Evolutionary conservation across 257 asterid species (phyloP).

Genomic region (Solanum megistacrolobum): DNA sequence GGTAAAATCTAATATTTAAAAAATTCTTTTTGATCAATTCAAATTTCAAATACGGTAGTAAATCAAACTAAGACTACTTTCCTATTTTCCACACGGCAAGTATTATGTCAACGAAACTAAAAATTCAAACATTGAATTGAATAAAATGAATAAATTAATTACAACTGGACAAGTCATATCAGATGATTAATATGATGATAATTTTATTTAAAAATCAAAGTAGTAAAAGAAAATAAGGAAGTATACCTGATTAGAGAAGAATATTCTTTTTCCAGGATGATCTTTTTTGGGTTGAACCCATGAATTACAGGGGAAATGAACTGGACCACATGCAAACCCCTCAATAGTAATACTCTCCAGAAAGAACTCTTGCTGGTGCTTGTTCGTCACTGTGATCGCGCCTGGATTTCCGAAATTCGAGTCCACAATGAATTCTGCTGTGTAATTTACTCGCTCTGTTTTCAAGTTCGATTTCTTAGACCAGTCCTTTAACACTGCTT

Average conservation of each 20-base stretch:
- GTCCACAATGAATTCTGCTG: conserved; percentile 66
- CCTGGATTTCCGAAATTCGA: conserved; percentile 80
- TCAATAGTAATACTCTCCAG: conserved; percentile 81
- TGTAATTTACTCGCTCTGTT: conserved; percentile 71
- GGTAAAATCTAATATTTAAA: not conserved
- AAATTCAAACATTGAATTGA: not conserved
- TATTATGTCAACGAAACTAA: not conserved
- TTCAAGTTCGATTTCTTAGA: conserved; percentile 72
- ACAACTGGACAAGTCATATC: not conserved
- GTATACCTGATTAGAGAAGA: conserved; percentile 84
- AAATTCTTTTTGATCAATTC: not conserved
- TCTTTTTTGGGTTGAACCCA: conserved; percentile 80
- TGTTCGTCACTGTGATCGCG: conserved; percentile 65
- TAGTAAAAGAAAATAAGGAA: not conserved
- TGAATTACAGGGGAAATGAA: conserved; percentile 82
- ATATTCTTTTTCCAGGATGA: conserved; percentile 64
- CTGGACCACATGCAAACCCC: conserved; percentile 81
- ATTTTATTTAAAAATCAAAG: not conserved
- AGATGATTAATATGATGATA: not conserved
- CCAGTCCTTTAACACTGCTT: conserved; percentile 74
- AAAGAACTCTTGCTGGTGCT: conserved; percentile 81
- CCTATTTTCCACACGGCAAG: not conserved
- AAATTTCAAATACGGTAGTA: not conserved
- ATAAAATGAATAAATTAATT: not conserved
- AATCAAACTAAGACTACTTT: not conserved